Conservation (phyloP, 2,329 filamentous ascomycete genomes). For the Dendryphion nanum region DNA sequence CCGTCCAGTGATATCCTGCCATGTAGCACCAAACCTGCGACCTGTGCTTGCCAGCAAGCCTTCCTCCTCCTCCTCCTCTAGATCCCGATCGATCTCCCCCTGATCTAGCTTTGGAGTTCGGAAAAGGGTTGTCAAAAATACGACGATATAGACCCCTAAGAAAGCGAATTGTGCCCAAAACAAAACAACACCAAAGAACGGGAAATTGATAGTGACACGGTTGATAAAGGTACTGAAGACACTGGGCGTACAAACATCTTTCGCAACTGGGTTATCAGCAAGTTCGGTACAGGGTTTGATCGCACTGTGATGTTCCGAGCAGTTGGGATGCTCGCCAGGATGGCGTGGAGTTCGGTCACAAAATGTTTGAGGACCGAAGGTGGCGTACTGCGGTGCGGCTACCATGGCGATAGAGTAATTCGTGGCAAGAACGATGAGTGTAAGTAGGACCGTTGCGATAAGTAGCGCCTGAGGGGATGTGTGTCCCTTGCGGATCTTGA, state of each 20-base stretch:
- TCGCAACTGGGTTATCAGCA: slow-evolving; percentile 67
- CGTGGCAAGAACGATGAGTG: slow-evolving; percentile 82
- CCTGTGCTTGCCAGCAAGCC: slow-evolving; percentile 82
- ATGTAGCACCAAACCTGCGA: slow-evolving; percentile 78
- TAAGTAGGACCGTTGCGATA: slow-evolving; percentile 86
- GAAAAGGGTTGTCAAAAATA: slow-evolving; percentile 77
- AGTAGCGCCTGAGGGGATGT: slow-evolving; percentile 91
- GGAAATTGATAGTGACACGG: slow-evolving; percentile 88
- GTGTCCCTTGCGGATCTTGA: slow-evolving; percentile 83
- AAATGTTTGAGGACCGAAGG: slow-evolving; percentile 91
- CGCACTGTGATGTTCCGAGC: slow-evolving; percentile 66
- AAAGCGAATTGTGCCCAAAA: slow-evolving; percentile 98
- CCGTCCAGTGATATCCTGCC: slow-evolving; percentile 78
- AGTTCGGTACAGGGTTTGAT: slow-evolving; percentile 81
- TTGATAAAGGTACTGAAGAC: slow-evolving; percentile 93
- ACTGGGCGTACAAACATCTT: slow-evolving; percentile 83
- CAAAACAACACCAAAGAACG: slow-evolving; percentile 86
- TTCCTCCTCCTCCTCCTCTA: slow-evolving; percentile 91
- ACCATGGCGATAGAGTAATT: slow-evolving; percentile 93
- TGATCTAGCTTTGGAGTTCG: slow-evolving; percentile 75
- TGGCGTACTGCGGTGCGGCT: slow-evolving; percentile 92
- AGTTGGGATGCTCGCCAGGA: slow-evolving; percentile 70
- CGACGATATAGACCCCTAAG: slow-evolving; percentile 75
- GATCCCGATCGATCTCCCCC: slow-evolving; percentile 78
- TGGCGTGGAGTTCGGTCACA: slow-evolving; percentile 70